phyloP scores from a whole-genome alignment of 352 stramenopile genomes.

The Globisporangium parvum region DNA sequence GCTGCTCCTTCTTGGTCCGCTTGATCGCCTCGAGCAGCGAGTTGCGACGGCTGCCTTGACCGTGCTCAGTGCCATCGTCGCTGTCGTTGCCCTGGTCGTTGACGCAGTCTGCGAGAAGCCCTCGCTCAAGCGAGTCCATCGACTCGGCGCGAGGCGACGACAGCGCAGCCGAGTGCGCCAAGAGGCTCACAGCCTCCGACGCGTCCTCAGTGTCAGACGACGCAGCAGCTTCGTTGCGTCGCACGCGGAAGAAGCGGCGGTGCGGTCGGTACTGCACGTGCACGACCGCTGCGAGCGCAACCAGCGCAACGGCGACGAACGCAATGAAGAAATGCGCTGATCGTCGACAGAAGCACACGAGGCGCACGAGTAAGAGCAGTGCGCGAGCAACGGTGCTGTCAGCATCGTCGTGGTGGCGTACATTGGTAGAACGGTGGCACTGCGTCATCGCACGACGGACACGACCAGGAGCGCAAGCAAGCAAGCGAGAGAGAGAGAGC shows the following conservation, averaged over 20 bases:
- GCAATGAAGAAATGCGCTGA: slow-evolving; percentile 21
- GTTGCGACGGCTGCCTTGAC: not conserved
- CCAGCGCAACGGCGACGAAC: slow-evolving; percentile 10
- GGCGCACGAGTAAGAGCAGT: not conserved
- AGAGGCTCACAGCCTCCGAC: slow-evolving; percentile 10
- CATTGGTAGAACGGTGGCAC: slow-evolving; percentile 15
- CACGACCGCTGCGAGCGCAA: slow-evolving; percentile 15
- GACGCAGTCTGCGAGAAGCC: slow-evolving; percentile 1
- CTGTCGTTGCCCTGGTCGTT: not conserved
- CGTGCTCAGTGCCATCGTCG: not conserved
- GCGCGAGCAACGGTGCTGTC: not conserved
- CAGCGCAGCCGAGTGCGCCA: not conserved
- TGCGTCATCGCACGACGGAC: not conserved
- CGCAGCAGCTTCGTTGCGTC: not conserved
- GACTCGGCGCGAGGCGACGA: slow-evolving; percentile 1
- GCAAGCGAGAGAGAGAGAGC: no score
- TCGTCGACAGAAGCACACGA: not conserved
- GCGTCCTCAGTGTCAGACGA: slow-evolving; percentile 8
- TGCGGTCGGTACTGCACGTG: slow-evolving; percentile 18
- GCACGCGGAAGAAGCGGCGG: slow-evolving; percentile 6
- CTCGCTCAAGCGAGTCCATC: slow-evolving; percentile 16
- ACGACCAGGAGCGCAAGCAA: no score
- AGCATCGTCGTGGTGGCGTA: not conserved
- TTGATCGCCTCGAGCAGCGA: slow-evolving; percentile 28
- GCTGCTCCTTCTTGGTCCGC: slow-evolving; percentile 24